Evolutionary conservation across 2,329 filamentous ascomycete species (phyloP).

Genomic region (Diplodia corticola): DNA sequence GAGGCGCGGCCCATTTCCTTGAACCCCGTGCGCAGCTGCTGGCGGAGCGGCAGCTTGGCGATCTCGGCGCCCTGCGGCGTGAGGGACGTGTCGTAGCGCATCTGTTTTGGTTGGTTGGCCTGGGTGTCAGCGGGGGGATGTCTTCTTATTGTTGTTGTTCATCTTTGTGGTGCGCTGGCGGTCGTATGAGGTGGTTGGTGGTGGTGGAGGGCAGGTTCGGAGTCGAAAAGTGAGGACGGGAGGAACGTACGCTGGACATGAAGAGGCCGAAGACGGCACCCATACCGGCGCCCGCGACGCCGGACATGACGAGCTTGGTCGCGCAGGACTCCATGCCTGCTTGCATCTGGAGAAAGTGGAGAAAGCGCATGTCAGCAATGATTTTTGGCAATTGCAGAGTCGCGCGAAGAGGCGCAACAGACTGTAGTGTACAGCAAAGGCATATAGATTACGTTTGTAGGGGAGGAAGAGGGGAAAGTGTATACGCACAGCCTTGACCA

Average conservation of each 20-base stretch:
- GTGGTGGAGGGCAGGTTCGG: not conserved
- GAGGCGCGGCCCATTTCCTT: conserved; percentile 91
- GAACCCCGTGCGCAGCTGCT: conserved; percentile 84
- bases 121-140: not conserved
- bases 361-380: conserved; percentile 8
- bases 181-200: not conserved
- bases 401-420: not conserved
- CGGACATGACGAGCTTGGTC: conserved; percentile 84
- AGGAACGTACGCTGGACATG: conserved; percentile 81
- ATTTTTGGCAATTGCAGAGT: not conserved
- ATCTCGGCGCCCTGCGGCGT: conserved; percentile 54
- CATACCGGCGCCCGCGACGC: conserved; percentile 90
- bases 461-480: not conserved
- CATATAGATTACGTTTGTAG: not conserved
- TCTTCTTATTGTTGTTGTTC: too few relatives aligned
- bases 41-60: conserved; percentile 69
- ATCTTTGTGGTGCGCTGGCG: not conserved
- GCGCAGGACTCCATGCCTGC: conserved; percentile 87
- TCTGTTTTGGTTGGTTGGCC: conserved; percentile 54
- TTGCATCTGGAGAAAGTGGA: conserved; percentile 65
- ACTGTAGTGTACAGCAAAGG: not conserved
- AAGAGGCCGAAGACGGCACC: conserved; percentile 95
- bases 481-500: conserved; percentile 48
- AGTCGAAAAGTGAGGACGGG: not conserved
- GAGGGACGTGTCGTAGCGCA: conserved; percentile 96